phyloP scores from a whole-genome alignment of 148 eudicot genomes.

The Persicaria tinctoria region DNA sequence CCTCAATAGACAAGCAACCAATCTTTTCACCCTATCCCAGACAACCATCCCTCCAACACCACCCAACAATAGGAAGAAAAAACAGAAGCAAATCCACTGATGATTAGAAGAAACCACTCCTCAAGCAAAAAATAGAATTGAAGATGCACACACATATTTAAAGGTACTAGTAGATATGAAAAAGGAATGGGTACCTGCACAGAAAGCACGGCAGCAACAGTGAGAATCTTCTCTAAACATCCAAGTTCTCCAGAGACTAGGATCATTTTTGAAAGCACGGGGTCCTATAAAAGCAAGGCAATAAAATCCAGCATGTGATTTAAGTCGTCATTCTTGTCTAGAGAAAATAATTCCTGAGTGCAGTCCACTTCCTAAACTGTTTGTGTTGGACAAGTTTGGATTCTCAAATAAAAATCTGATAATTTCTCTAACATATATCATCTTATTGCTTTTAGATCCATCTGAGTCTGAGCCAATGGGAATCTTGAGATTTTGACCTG shows the following conservation, averaged over 20 bases:
- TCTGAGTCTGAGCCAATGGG: conserved; percentile 68
- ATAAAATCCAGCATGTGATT: not conserved
- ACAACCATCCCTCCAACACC: not conserved
- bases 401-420: conserved; percentile 47
- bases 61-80: not conserved
- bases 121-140: not conserved
- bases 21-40: not conserved
- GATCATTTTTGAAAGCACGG: conserved; percentile 89
- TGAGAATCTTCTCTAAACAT: conserved; percentile 88
- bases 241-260: conserved; percentile 71
- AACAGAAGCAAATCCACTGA: not conserved
- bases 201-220: conserved; percentile 83
- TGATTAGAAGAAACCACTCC: not conserved
- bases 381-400: not conserved
- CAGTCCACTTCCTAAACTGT: not conserved
- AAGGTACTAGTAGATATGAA: not conserved
- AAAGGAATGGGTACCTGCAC: conserved; percentile 48
- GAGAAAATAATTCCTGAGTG: not conserved
- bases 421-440: conserved; percentile 62
- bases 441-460: conserved; percentile 93
- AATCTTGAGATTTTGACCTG: conserved; percentile 38
- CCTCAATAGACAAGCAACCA: not conserved
- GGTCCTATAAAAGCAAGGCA: conserved; percentile 45
- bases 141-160: not conserved
- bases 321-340: not conserved